phyloP scores from a whole-genome alignment of 2,329 filamentous ascomycete genomes.

The Sporothrix mexicana region DNA sequence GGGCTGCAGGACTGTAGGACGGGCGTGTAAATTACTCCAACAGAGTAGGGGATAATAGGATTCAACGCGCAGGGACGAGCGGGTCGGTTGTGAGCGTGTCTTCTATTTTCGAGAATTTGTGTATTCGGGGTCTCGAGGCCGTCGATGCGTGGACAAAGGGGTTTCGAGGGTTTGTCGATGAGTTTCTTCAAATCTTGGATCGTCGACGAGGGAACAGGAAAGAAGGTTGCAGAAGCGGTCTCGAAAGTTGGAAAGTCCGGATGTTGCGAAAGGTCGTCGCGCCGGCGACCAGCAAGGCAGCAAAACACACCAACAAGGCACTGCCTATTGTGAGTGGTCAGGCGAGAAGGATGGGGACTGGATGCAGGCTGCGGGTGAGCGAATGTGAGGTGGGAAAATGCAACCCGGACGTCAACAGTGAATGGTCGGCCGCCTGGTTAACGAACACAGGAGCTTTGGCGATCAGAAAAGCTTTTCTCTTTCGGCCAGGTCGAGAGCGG shows the following conservation, averaged over 20 bases:
- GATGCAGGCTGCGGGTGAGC: constrained; percentile 17
- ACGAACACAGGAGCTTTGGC: constrained; percentile 13
- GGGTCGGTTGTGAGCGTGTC: neutral
- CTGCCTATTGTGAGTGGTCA: constrained; percentile 20
- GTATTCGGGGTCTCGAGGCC: neutral
- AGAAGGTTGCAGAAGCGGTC: neutral
- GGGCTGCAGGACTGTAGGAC: constrained; percentile 16
- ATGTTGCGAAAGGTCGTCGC: constrained; percentile 21
- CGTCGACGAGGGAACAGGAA: constrained; percentile 2
- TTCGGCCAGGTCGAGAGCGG: neutral
- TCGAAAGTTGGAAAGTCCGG: constrained; percentile 1
- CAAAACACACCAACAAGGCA: constrained; percentile 29
- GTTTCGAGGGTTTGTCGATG: neutral
- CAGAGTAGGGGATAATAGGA: neutral
- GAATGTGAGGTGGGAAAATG: constrained; percentile 12
- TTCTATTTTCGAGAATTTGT: neutral
- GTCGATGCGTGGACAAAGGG: neutral
- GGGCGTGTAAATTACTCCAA: constrained; percentile 3
- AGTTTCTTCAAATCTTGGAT: neutral
- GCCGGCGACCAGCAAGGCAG: constrained; percentile 26
- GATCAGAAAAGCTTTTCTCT: constrained; percentile 15
- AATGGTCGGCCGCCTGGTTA: constrained; percentile 19
- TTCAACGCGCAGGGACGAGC: constrained; percentile 10
- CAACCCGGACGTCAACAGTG: constrained; percentile 24
- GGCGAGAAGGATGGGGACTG: constrained; percentile 7